Base-by-base conservation (phyloP, 345 rosid genomes). In the Rhodamnia rubescens region DNA sequence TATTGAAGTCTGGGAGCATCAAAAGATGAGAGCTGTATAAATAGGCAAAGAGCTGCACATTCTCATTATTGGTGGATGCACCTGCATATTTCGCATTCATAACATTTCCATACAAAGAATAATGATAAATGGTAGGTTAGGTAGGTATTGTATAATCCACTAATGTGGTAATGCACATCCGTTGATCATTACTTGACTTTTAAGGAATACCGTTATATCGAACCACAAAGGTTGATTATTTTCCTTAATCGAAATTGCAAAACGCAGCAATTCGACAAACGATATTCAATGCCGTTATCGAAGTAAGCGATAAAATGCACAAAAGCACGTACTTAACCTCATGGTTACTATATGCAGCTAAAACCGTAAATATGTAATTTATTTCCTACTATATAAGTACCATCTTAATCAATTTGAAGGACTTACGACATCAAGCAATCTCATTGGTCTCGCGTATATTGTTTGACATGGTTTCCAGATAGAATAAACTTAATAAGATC, bases 241-340 rank as follows among this genome's bases (percentile, higher is more conserved):
- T 27, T 27, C 13, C 40, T 14, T 61, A 27, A 61, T 27, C 40
- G 15, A 61, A 61, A 61, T 61, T 14, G 1, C 4, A 42, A 8
- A 0, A 27, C 0, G 40, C 0, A 1, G 2, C 36, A 7, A 2
- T 27, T 59, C 2, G 2, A 59, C 0, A 1, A 6, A 0, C 2
- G 9, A 59, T 27, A 59, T 13, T 59, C 20, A 13, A 59, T 59
- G 5, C 3, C 40, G 4, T 27, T 27, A 59, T 59, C 11, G 40
- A 59, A 13, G 14, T 59, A 4, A 0, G 2, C 1, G 1, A 27
- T 6, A 7, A 58, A 58, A 58, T 26, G 64, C 29, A 26, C 32
- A 12, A 58, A 12, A 18, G n/a, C 32, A 7, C 2, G 0, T 14
- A 61, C 15, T 27, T 4, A 61, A 0, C 20, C 74, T 61, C 40